These are phyloP conservation scores for Halophytophthora polymorphica DNA, from an alignment of 352 stramenopile genomes.

Conservation along the genomic window DNA sequence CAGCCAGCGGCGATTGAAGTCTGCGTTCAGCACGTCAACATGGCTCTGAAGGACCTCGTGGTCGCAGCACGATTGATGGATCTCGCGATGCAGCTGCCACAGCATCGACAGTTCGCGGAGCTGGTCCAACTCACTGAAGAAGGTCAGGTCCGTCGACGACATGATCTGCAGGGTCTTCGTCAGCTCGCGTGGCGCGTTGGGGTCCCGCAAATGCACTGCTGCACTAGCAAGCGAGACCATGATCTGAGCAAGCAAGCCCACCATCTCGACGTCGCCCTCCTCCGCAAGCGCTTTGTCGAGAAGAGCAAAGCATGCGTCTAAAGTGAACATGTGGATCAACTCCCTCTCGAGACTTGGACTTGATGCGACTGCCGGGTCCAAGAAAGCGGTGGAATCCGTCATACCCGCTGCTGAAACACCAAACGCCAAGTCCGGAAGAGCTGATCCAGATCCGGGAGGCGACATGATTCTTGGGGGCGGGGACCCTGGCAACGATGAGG, in stretches of 20 bases:
- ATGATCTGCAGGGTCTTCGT: slow-evolving; percentile 79
- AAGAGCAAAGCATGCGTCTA: slow-evolving; percentile 53
- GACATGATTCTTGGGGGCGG: slow-evolving; percentile 13
- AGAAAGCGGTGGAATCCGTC: slow-evolving; percentile 29
- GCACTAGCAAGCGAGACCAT: slow-evolving; percentile 50
- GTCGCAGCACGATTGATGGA: slow-evolving; percentile 44
- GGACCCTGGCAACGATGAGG: slow-evolving; percentile 9
- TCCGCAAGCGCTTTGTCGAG: slow-evolving; percentile 26
- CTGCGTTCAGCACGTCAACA: slow-evolving; percentile 23
- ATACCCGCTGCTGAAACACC: slow-evolving; percentile 14
- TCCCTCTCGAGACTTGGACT: slow-evolving; percentile 23
- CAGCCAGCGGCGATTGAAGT: slow-evolving; percentile 50
- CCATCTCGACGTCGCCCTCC: slow-evolving; percentile 24
- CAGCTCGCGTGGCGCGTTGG: slow-evolving; percentile 25
- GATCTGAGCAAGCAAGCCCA: slow-evolving; percentile 36
- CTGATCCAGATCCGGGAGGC: slow-evolving; percentile 13
- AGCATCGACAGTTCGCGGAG: slow-evolving; percentile 58
- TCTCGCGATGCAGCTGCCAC: slow-evolving; percentile 59
- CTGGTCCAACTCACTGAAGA: slow-evolving; percentile 53
- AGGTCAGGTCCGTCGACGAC: slow-evolving; percentile 63
- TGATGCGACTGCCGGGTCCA: slow-evolving; percentile 12
- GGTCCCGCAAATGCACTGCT: slow-evolving; percentile 33
- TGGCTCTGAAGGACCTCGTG: slow-evolving; percentile 17
- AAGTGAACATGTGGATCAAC: slow-evolving; percentile 37
- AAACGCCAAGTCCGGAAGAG: slow-evolving; percentile 18